A percentile compares a stretch with the other conserved stretches of the same genome.
These are phyloP conservation scores for Wickerhamiella hasegawae DNA, from an alignment of 805 yeast genomes.

Conservation along the genomic window DNA sequence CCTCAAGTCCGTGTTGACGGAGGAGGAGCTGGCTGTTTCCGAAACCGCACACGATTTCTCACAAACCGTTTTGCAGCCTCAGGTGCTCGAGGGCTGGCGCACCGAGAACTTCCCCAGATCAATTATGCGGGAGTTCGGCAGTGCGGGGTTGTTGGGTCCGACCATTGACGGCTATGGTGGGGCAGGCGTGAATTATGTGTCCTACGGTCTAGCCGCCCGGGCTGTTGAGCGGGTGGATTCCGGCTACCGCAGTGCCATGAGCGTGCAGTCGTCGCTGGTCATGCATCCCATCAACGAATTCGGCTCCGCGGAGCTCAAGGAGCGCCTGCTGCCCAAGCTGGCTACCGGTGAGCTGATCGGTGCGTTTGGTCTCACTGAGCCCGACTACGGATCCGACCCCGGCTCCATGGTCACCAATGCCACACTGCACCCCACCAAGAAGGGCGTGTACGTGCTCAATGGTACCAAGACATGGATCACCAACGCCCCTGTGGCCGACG, in stretches of 20 bases:
- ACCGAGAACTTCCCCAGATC: slow-evolving; percentile 24
- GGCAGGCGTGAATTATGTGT: slow-evolving; percentile 28
- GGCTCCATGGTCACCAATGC: slow-evolving; percentile 42
- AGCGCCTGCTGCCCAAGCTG: slow-evolving; percentile 25
- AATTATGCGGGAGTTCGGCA: slow-evolving; percentile 27
- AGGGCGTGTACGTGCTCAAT: slow-evolving; percentile 25
- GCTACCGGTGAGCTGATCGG: slow-evolving; percentile 33
- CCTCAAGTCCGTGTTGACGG: slow-evolving; percentile 22
- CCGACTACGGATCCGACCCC: slow-evolving; percentile 48
- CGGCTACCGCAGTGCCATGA: slow-evolving; percentile 29
- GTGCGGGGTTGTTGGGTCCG: slow-evolving; percentile 26
- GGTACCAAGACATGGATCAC: slow-evolving; percentile 32
- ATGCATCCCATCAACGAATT: slow-evolving; percentile 28
- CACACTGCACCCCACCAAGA: slow-evolving; percentile 26
- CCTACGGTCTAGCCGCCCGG: slow-evolving; percentile 28
- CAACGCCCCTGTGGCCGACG: slow-evolving; percentile 31
- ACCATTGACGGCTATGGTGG: slow-evolving; percentile 30
- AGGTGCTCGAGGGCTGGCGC: slow-evolving; percentile 26
- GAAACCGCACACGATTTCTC: slow-evolving; percentile 25
- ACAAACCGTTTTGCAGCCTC: slow-evolving; percentile 24
- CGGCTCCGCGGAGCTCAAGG: slow-evolving; percentile 27
- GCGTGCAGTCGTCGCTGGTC: slow-evolving; percentile 30
- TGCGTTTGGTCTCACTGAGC: slow-evolving; percentile 51
- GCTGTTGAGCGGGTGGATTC: slow-evolving; percentile 31
- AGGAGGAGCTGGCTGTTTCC: slow-evolving; percentile 24